Evolutionary conservation across 805 yeast genomes (phyloP).

Genomic region (Candida glaebosa): DNA sequence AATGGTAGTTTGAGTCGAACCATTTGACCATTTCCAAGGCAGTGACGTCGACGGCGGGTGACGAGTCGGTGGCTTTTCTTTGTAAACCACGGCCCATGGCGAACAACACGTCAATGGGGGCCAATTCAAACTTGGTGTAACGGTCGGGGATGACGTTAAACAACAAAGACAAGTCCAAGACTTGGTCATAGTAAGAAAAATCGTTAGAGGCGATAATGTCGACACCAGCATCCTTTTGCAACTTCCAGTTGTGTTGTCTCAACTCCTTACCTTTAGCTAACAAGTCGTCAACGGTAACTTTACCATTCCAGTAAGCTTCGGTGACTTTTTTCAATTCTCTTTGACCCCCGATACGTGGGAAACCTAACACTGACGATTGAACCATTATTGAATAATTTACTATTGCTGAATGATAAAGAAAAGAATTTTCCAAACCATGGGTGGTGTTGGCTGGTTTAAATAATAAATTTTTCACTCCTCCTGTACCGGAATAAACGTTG

Average conservation of each 20-base stretch:
- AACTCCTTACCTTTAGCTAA: slow-evolving; percentile 91
- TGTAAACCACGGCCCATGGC: slow-evolving; percentile 99
- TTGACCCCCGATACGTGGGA: slow-evolving; percentile 99
- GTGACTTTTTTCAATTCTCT: slow-evolving; percentile 99
- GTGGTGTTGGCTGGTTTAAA: slow-evolving; percentile 1
- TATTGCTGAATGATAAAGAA: background rate
- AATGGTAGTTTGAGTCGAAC: slow-evolving; percentile 99
- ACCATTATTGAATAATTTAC: slow-evolving; percentile 57
- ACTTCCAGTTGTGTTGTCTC: slow-evolving; percentile 96
- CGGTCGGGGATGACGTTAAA: slow-evolving; percentile 97
- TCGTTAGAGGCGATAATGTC: slow-evolving; percentile 97
- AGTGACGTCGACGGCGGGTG: slow-evolving; percentile 93
- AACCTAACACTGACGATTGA: slow-evolving; percentile 95
- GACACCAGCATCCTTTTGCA: slow-evolving; percentile 96
- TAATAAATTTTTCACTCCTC: slow-evolving; percentile 1
- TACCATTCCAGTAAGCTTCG: slow-evolving; percentile 98
- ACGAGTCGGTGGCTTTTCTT: slow-evolving; percentile 85
- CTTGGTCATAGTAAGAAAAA: slow-evolving; percentile 97
- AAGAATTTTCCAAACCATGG: background rate
- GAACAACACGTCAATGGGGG: slow-evolving; percentile 86
- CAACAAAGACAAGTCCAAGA: slow-evolving; percentile 84
- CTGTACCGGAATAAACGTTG: slow-evolving; percentile 2
- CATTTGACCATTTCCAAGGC: slow-evolving; percentile 99
- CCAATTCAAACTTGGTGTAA: slow-evolving; percentile 86
- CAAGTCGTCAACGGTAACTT: slow-evolving; percentile 81